These are phyloP conservation scores for Inga oerstediana DNA, from an alignment of 306 rosid genomes.

Conservation along the genomic window DNA sequence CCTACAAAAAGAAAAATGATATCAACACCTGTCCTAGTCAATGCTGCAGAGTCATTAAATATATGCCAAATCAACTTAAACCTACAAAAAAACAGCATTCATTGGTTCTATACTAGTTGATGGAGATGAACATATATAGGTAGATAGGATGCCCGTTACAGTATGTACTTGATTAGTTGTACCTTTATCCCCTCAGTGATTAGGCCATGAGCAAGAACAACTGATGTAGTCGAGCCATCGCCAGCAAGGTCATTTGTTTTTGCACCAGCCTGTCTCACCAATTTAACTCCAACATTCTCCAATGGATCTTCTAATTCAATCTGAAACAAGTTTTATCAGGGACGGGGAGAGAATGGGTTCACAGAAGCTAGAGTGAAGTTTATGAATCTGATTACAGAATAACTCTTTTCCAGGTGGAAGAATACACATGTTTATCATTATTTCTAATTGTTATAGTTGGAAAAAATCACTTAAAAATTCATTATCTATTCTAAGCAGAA, in stretches of 20 bases:
- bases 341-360: not conserved
- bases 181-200: constrained; percentile 94
- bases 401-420: not conserved
- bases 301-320: constrained; percentile 90
- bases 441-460: not conserved
- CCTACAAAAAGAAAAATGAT: constrained; percentile 49
- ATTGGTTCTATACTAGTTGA: not conserved
- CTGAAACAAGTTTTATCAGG: constrained; percentile 35
- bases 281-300: constrained; percentile 93
- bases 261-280: constrained; percentile 98
- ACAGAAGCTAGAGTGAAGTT: not conserved
- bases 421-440: not conserved
- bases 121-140: not conserved
- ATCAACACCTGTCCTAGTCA: not conserved
- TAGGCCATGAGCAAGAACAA: constrained; percentile 90
- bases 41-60: not conserved
- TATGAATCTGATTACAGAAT: constrained; percentile 2
- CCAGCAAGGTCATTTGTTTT: constrained; percentile 93
- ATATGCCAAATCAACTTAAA: constrained; percentile 8
- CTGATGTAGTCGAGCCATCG: constrained; percentile 92
- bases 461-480: not conserved
- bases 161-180: constrained; percentile 11
- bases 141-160: constrained; percentile 6
- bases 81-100: constrained; percentile 14
- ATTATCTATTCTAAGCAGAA: not conserved